Evolutionary conservation across 1,139 yeast species (phyloP), one percentile per base, ranked within the genome.

Genomic region (Hansenula sp.): DNA sequence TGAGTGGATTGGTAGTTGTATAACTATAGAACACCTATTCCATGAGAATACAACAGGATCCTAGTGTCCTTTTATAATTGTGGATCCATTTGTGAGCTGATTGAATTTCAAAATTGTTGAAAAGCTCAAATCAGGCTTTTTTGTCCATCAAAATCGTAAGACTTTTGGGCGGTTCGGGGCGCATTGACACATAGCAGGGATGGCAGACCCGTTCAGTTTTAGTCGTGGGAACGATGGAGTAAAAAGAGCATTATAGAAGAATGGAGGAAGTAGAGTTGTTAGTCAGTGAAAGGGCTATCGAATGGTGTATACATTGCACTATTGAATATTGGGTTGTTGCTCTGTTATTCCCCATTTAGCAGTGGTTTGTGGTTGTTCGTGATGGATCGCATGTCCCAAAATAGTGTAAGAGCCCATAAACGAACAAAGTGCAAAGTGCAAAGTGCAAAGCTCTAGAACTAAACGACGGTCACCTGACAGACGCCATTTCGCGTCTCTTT

Each of bases 401-500:
- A 28, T 12, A 11, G 36, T 18, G 12, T 5, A 18, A 5, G 36
- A 12, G 25, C 25, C 25, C 27, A 33, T 6, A 31, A 31, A 12
- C 33, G 33, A 15, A 31, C 31, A 28, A 25, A 25, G 11, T 9
- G 11, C 8, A 8, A 25, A 8, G 15, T 30, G 15, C 19, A 19
- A n/a, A 15, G 11, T 31, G 19, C 28, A 13, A 19, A 25, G 13
- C 9, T 21, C 13, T 5, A 19, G 6, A 5, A 5, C 6, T 34
- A 7, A 13, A 21, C 12, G 25, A 25, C 7, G 25, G 24, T 12
- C 49, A 44, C 47, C 46, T 44, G 47, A 47, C 49, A 19, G 41
- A 41, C 49, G 44, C 49, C 47, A 41, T 42, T 41, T 46, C 47
- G 49, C 27, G 49, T 47, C 38, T 21, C 38, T 8, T 16, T 28